Evolutionary conservation across 192 early-diverging fungal species (phyloP).

Genomic region (Entomortierella parvispora): DNA sequence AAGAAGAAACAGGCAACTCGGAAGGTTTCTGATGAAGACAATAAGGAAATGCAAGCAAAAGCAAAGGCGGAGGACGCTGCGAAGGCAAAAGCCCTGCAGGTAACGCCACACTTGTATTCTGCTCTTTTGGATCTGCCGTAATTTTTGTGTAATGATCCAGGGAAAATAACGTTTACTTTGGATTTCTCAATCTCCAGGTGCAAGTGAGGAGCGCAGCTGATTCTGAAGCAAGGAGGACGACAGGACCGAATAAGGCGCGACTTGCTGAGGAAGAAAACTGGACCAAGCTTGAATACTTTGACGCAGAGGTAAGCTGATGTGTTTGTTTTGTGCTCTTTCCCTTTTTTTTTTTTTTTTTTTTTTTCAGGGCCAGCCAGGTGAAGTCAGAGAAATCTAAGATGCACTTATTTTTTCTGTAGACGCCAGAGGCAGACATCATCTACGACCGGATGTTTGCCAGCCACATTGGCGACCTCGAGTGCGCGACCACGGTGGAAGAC

Average conservation of each 20-base stretch:
- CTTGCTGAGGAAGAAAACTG: conserved; percentile 78
- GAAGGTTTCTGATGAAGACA: conserved; percentile 73
- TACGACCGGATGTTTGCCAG: conserved; percentile 50
- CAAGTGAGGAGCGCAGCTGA: conserved; percentile 72
- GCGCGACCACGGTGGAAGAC: conserved; percentile 40
- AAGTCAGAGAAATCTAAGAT: no score
- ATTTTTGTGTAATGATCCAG: no score
- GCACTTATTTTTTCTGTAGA: conserved; percentile 5
- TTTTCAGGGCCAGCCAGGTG: conserved; percentile 3
- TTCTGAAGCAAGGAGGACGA: conserved; percentile 65
- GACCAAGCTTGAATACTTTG: conserved; percentile 73
- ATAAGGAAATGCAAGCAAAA: conserved; percentile 62
- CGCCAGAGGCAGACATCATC: conserved; percentile 36
- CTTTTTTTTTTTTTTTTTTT: not conserved
- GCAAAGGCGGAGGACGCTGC: conserved; percentile 31
- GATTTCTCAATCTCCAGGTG: conserved; percentile 37
- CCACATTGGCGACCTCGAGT: conserved; percentile 41
- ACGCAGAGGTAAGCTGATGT: conserved; percentile 57
- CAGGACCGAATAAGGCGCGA: conserved; percentile 68
- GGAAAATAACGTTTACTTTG: not conserved
- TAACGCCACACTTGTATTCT: conserved; percentile 6
- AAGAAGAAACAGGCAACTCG: conserved; percentile 79
- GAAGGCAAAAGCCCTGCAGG: conserved; percentile 61
- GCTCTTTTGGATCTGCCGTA: no score
- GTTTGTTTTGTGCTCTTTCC: not conserved